Percentiles rank a stretch among this genome's conserved stretches.
These are phyloP conservation scores for Penicillium sp. DNA, from an alignment of 2,329 filamentous ascomycete species.

Conservation along the genomic window DNA sequence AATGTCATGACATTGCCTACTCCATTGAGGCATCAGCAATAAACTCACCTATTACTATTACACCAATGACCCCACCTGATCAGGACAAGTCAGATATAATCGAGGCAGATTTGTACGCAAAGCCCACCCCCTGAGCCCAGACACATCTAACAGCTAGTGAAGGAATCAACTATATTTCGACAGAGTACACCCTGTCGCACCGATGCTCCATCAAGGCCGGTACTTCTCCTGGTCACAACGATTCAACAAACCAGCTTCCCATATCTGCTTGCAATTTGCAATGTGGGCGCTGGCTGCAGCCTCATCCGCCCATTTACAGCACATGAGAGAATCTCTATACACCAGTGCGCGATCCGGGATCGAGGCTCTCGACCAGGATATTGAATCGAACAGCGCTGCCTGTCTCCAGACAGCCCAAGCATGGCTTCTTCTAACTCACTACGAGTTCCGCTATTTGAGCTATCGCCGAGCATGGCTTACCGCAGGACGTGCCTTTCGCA, in stretches of 20 bases:
- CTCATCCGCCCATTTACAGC: conserved; percentile 32
- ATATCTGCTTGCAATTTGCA: conserved; percentile 33
- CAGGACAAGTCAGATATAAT: neutral
- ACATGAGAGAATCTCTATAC: conserved; percentile 27
- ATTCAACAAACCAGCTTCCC: conserved; percentile 14
- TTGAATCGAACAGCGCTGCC: neutral
- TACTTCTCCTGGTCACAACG: conserved; percentile 29
- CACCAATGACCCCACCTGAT: neutral
- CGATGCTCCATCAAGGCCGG: conserved; percentile 30
- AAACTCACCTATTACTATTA: neutral
- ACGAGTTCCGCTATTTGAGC: conserved; percentile 37
- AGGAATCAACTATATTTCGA: conserved; percentile 35
- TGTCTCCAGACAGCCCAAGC: conserved; percentile 28
- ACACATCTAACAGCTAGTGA: neutral
- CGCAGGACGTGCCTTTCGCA: conserved; percentile 37
- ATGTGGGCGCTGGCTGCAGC: conserved; percentile 40
- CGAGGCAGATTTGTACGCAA: conserved; percentile 3
- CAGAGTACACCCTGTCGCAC: conserved; percentile 28
- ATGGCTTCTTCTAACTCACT: conserved; percentile 38
- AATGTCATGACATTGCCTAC: neutral
- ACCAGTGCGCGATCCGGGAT: conserved; percentile 19
- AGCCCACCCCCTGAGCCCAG: neutral
- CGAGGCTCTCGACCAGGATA: conserved; percentile 7
- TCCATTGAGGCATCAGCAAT: neutral
- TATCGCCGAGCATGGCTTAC: conserved; percentile 40